Conservation (phyloP, 225 moss, liverwort and hornwort genomes). For the Polytrichum formosum region DNA sequence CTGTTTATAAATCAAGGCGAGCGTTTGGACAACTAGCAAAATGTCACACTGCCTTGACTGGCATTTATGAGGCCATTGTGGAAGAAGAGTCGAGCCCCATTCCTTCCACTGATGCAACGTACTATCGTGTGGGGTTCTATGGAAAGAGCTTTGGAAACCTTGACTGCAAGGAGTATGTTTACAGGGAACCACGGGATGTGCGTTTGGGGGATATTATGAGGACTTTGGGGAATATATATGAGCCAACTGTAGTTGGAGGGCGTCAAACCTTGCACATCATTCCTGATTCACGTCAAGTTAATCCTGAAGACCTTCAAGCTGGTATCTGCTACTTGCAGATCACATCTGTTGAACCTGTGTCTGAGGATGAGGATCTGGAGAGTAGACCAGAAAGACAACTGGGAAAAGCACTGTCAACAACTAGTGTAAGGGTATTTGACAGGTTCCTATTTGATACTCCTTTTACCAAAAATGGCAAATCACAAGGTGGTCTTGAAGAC, state of each 20-base stretch:
- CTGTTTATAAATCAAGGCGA: constrained; percentile 92
- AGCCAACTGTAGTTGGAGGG: constrained; percentile 78
- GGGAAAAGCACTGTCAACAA: constrained; percentile 50
- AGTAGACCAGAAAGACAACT: constrained; percentile 79
- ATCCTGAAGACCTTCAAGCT: constrained; percentile 83
- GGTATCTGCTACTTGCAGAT: constrained; percentile 97
- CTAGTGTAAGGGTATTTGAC: constrained; percentile 88
- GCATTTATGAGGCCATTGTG: constrained; percentile 88
- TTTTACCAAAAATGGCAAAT: constrained; percentile 93
- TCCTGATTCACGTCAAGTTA: constrained; percentile 96
- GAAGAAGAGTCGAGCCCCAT: constrained; percentile 97
- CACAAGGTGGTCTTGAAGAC: constrained; percentile 96
- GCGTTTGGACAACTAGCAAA: constrained; percentile 95
- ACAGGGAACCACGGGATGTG: constrained; percentile 96
- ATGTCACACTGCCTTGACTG: constrained; percentile 90
- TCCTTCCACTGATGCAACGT: constrained; percentile 95
- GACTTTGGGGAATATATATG: constrained; percentile 89
- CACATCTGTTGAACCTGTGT: constrained; percentile 91
- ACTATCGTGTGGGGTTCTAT: constrained; percentile 98
- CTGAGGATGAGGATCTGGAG: constrained; percentile 88
- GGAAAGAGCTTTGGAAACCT: constrained; percentile 91
- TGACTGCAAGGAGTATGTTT: constrained; percentile 94
- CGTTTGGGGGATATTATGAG: constrained; percentile 99
- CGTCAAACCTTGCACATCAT: constrained; percentile 91
- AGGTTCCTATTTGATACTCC: constrained; percentile 93